These are phyloP conservation scores for Lichtheimia ornata DNA, from an alignment of 371 early-diverging fungal species.

Conservation along the genomic window DNA sequence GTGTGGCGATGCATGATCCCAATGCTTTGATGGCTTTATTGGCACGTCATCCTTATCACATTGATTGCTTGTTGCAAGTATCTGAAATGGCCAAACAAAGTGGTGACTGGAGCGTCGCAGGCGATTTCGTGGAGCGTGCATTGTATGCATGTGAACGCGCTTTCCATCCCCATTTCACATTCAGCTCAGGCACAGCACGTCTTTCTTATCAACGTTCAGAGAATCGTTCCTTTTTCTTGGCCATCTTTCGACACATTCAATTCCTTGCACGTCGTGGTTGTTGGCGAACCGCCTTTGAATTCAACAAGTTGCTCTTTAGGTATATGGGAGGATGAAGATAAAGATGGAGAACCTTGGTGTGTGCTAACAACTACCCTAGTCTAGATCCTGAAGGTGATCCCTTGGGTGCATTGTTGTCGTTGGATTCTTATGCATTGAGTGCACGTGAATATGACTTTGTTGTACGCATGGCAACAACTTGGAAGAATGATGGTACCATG, in stretches of 20 bases:
- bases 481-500: slow-evolving; percentile 42
- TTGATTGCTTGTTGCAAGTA: slow-evolving; percentile 81
- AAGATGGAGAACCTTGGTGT: not conserved
- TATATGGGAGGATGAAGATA: not conserved
- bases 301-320: slow-evolving; percentile 76
- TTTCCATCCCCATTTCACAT: slow-evolving; percentile 80
- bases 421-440: slow-evolving; percentile 85
- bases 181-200: slow-evolving; percentile 68
- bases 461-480: slow-evolving; percentile 40
- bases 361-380: slow-evolving; percentile 26
- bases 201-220: slow-evolving; percentile 73
- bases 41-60: slow-evolving; percentile 81
- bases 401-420: slow-evolving; percentile 68
- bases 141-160: slow-evolving; percentile 81
- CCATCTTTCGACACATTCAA: slow-evolving; percentile 81
- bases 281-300: slow-evolving; percentile 92
- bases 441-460: slow-evolving; percentile 77
- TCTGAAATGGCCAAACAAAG: slow-evolving; percentile 85
- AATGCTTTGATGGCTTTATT: slow-evolving; percentile 70
- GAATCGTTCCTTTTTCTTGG: slow-evolving; percentile 83
- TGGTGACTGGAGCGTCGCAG: slow-evolving; percentile 75
- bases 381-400: slow-evolving; percentile 82
- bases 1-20: slow-evolving; percentile 77
- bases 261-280: slow-evolving; percentile 86
- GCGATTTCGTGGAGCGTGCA: slow-evolving; percentile 82